Conservation (phyloP, 2,329 filamentous ascomycete species). For the Lachnellula arida region DNA sequence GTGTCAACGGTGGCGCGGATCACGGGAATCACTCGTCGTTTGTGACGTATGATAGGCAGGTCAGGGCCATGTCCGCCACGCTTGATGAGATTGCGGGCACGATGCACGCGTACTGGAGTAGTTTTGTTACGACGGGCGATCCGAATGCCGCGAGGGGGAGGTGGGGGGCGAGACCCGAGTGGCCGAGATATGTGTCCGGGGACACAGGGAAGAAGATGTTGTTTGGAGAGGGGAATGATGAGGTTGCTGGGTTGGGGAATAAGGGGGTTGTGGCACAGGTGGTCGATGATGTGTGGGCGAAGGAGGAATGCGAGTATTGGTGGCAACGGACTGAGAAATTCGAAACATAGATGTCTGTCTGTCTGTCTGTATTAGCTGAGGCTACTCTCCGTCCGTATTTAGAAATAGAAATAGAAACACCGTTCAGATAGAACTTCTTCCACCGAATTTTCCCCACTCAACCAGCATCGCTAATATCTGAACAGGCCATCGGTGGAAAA, state of each 20-base stretch:
- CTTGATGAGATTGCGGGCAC: constrained; percentile 16
- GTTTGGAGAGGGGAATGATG: constrained; percentile 58
- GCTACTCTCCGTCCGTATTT: too few species aligned
- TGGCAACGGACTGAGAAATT: constrained; percentile 49
- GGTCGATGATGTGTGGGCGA: constrained; percentile 40
- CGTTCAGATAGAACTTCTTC: too few species aligned
- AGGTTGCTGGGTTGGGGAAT: constrained; percentile 37
- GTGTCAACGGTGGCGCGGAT: constrained; percentile 33
- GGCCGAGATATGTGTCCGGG: constrained; percentile 20
- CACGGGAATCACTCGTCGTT: constrained; percentile 42
- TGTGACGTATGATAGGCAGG: constrained; percentile 36
- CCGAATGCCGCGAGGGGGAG: constrained; percentile 26
- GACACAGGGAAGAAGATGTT: constrained; percentile 35
- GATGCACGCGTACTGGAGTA: constrained; percentile 32
- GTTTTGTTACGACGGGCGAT: constrained; percentile 30
- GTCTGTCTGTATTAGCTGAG: not conserved
- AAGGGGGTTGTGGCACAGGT: constrained; percentile 42
- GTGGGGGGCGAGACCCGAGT: constrained; percentile 13
- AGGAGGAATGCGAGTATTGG: constrained; percentile 55
- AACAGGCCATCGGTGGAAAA: too few species aligned
- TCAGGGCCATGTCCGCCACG: constrained; percentile 2
- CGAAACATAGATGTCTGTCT: constrained; percentile 25
- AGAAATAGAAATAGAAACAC: too few species aligned
- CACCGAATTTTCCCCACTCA: too few species aligned
- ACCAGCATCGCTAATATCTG: too few species aligned